Percentiles rank a stretch among this genome's conserved stretches.
phyloP scores from a whole-genome alignment of 805 yeast genomes.

The Kurtzmaniella cleridarum region DNA sequence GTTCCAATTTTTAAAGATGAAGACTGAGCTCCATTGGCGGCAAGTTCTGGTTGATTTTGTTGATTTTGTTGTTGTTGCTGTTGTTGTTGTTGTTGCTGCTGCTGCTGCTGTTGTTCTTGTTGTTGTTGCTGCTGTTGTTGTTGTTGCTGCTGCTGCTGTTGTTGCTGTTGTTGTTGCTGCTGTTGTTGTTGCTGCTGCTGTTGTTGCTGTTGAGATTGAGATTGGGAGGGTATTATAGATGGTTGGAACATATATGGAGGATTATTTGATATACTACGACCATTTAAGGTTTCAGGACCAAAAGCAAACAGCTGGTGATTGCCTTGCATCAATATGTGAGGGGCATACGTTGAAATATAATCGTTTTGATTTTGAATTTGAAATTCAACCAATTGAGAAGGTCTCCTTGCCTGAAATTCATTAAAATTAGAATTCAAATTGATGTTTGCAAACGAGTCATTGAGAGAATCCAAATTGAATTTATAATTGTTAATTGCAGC shows the following conservation, averaged over 20 bases:
- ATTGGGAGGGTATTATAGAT: not conserved
- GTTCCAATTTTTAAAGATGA: not conserved
- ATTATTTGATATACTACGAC: constrained; percentile 1
- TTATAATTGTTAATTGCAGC: constrained; percentile 26
- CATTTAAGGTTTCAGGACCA: constrained; percentile 8
- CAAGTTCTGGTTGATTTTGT: constrained; percentile 7
- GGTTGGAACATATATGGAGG: constrained; percentile 2
- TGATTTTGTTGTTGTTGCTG: constrained; percentile 8
- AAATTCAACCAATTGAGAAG: constrained; percentile 35
- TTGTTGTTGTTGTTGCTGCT: constrained; percentile 8
- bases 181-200: constrained; percentile 8
- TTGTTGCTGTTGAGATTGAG: constrained; percentile 5
- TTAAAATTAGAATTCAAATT: constrained; percentile 28
- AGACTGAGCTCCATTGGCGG: not conserved
- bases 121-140: constrained; percentile 5
- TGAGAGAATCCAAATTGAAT: constrained; percentile 21
- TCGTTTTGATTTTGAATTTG: constrained; percentile 10
- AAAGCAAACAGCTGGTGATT: constrained; percentile 4
- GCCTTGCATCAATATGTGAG: constrained; percentile 12
- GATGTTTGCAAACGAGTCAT: constrained; percentile 24
- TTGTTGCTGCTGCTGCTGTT: constrained; percentile 4
- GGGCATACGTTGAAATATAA: constrained; percentile 1
- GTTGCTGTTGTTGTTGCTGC: constrained; percentile 4
- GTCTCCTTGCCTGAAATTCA: constrained; percentile 39
- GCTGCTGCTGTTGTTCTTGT: constrained; percentile 10